Percentiles rank a stretch among this genome's conserved stretches.
Evolutionary conservation across 768 basidiomycete genomes (phyloP).

Genomic region (Podaxis sp.): DNA sequence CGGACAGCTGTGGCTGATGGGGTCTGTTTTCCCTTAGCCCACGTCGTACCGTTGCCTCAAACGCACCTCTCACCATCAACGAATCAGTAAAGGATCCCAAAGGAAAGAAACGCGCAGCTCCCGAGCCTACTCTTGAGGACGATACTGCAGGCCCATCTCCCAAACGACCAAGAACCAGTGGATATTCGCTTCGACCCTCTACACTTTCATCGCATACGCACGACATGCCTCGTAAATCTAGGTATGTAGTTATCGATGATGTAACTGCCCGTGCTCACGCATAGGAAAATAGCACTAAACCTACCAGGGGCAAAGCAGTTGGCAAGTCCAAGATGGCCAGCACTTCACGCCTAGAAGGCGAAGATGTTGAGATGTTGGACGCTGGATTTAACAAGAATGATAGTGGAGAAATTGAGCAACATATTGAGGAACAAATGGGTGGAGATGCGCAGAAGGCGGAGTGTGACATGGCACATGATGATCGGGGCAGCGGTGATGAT

Average conservation of each 20-base stretch:
- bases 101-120: conserved; percentile 90
- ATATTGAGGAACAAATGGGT: conserved; percentile 39
- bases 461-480: conserved; percentile 15
- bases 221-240: conserved; percentile 77
- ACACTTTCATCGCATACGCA: conserved; percentile 39
- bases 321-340: conserved; percentile 63
- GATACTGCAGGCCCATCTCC: conserved; percentile 48
- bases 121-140: conserved; percentile 73
- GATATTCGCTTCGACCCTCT: conserved; percentile 70
- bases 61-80: conserved; percentile 63
- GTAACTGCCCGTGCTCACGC: conserved; percentile 14
- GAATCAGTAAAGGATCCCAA: conserved; percentile 76
- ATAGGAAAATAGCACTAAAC: conserved; percentile 31
- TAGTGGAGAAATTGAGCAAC: conserved; percentile 48
- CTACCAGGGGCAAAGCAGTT: conserved; percentile 63
- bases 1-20: conserved; percentile 22
- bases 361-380: conserved; percentile 79
- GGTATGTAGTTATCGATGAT: conserved; percentile 37
- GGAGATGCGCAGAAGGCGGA: conserved; percentile 34
- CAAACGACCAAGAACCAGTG: conserved; percentile 62
- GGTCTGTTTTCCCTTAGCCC: conserved; percentile 40
- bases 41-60: conserved; percentile 49
- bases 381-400: conserved; percentile 50
- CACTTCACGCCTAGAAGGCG: conserved; percentile 65
- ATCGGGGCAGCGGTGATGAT: conserved; percentile 33